Base-by-base conservation (phyloP, 225 moss, liverwort and hornwort species). In the Bryum argenteum region DNA sequence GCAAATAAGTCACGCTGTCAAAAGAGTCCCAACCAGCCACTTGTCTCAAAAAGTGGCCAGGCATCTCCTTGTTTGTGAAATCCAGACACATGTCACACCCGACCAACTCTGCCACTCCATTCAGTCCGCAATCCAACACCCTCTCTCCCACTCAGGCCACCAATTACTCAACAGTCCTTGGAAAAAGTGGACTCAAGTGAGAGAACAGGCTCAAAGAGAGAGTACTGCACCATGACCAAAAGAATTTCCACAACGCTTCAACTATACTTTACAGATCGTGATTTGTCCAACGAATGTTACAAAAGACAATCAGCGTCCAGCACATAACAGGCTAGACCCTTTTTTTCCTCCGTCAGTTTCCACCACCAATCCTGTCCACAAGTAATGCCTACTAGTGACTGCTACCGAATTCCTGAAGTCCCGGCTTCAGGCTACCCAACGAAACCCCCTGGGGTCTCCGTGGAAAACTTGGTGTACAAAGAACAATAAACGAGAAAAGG, bases 271-370 rank as follows among this genome's bases (percentile, higher is more conserved):
- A 75, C 75, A 75, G 59, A 50, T 75, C 59, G 67, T 59, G 40
- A 51, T 67, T 75, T 52, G 67, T 75, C 64, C 26, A 51, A 75
- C 59, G 52, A 75, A 75, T 75, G 60, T 75, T 75, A 75, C 75
- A 75, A 75, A 75, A 75, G 67, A 51, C 66, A 75, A 75, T 75
- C 75, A 60, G 51, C 44, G 67, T 0, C 47, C 75, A 16, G 21
- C 38, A 16, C 55, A 75, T 20, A 19, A 19, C 52, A 28, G 26
- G 61, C 75, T 61, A 19, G 19, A 8, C 23, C 58, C n/a, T n/a
- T 51, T 57, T 28, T 66, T 33, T 33, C 33, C 7, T 3, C 14
- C 57, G 58, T 48, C 22, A 18, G 41, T 60, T 67, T 60, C 60
- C 53, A 26, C 53, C 68, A 75, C 61, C 68, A 54, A 61, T 41